Evolutionary conservation across 768 basidiomycete species (phyloP).

Genomic region (Cystofilobasidium bisporidii): DNA sequence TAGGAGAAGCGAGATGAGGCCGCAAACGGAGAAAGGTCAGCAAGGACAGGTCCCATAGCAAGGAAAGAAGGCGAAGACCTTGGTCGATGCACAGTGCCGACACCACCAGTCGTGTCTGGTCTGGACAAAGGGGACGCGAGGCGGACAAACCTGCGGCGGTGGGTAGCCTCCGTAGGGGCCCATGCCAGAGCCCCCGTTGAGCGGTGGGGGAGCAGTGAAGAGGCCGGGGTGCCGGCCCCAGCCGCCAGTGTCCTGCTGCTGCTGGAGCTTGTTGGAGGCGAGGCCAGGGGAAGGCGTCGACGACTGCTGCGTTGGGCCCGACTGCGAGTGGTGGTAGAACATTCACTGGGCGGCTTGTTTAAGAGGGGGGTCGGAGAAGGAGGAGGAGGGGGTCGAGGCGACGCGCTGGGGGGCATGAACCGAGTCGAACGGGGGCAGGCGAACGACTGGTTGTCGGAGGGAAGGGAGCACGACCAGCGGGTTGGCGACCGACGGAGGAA

Average conservation of each 20-base stretch:
- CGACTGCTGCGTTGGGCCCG: slow-evolving; percentile 4
- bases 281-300: slow-evolving; percentile 19
- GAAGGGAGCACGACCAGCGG: too few species aligned
- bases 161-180: slow-evolving; percentile 22
- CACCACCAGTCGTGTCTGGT: too few species aligned
- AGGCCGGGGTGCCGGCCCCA: slow-evolving; percentile 27
- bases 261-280: slow-evolving; percentile 22
- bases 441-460: too few species aligned
- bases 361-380: not conserved
- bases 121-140: not conserved
- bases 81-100: not conserved
- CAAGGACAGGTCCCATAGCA: too few species aligned
- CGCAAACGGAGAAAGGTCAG: too few species aligned
- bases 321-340: slow-evolving; percentile 22
- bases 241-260: slow-evolving; percentile 24
- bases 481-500: too few species aligned
- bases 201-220: slow-evolving; percentile 6
- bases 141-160: slow-evolving; percentile 22
- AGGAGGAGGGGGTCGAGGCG: not conserved
- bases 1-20: not conserved
- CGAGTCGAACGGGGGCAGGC: too few species aligned
- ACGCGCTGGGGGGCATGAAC: not conserved
- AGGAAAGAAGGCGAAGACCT: too few species aligned
- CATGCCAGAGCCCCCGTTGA: slow-evolving; percentile 12
- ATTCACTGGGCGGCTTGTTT: slow-evolving; percentile 2